Evolutionary conservation across 306 rosid genomes (phyloP).

Genomic region (Biancaea sappan): DNA sequence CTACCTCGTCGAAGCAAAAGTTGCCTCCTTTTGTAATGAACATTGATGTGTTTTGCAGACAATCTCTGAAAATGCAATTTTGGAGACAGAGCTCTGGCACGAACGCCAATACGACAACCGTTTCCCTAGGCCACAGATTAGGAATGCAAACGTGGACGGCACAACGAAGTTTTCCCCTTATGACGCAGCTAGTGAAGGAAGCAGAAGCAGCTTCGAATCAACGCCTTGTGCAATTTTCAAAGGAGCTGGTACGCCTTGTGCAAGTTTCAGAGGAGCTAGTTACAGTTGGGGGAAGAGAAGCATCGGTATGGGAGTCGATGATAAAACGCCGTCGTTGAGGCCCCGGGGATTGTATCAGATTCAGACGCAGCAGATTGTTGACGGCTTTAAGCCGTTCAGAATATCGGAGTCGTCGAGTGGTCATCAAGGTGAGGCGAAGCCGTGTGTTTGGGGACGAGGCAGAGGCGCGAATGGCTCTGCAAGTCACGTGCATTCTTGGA

Average conservation of each 20-base stretch:
- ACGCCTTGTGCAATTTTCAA: background rate
- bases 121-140: slow-evolving; percentile 34
- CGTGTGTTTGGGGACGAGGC: background rate
- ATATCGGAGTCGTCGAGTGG: too few species aligned
- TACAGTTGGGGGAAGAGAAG: too few species aligned
- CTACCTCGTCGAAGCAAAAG: background rate
- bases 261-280: slow-evolving; percentile 27
- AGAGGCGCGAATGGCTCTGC: too few species aligned
- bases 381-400: too few species aligned
- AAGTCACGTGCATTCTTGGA: too few species aligned
- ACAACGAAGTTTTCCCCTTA: too few species aligned
- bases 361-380: too few species aligned
- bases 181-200: background rate
- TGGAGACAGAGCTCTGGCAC: slow-evolving; percentile 51
- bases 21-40: background rate
- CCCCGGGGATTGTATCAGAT: too few species aligned
- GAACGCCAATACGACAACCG: slow-evolving; percentile 17
- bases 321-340: background rate
- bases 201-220: background rate
- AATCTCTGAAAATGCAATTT: slow-evolving; percentile 36
- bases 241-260: slow-evolving; percentile 17
- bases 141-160: background rate
- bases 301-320: background rate
- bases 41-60: slow-evolving; percentile 32
- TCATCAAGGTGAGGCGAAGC: background rate